Conservation (phyloP, 345 rosid genomes). For the Bruguiera gymnorhiza region DNA sequence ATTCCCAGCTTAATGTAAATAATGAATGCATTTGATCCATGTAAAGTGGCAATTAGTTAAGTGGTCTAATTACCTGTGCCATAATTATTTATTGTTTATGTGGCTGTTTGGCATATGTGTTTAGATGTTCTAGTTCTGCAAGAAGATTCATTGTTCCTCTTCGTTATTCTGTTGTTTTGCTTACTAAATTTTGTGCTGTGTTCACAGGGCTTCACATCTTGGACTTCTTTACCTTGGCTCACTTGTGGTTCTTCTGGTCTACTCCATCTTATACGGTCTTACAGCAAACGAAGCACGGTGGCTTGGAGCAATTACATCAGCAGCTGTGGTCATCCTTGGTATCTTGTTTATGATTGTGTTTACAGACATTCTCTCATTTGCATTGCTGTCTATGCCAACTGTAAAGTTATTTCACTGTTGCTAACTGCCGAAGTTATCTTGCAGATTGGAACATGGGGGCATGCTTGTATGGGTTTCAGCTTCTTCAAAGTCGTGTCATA, state of each 20-base stretch:
- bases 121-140: constrained; percentile 4
- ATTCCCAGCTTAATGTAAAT: constrained; percentile 13
- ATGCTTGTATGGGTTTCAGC: constrained; percentile 92
- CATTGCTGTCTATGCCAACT: constrained; percentile 9
- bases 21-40: constrained; percentile 12
- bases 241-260: constrained; percentile 79
- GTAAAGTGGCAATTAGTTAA: background rate
- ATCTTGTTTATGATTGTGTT: constrained; percentile 18
- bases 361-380: constrained; percentile 13
- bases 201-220: constrained; percentile 90
- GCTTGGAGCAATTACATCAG: constrained; percentile 97
- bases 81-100: background rate
- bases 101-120: constrained; percentile 5
- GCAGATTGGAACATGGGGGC: constrained; percentile 99
- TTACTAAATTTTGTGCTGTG: constrained; percentile 11
- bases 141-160: constrained; percentile 1
- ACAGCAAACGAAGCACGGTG: constrained; percentile 90
- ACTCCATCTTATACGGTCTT: constrained; percentile 86
- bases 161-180: background rate
- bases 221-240: constrained; percentile 87
- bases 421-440: constrained; percentile 27
- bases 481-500: constrained; percentile 77
- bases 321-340: constrained; percentile 96
- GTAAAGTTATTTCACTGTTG: background rate
- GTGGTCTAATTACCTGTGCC: background rate